Evolutionary conservation across 1,139 yeast species (phyloP).

Genomic region (Candida smagusa): DNA sequence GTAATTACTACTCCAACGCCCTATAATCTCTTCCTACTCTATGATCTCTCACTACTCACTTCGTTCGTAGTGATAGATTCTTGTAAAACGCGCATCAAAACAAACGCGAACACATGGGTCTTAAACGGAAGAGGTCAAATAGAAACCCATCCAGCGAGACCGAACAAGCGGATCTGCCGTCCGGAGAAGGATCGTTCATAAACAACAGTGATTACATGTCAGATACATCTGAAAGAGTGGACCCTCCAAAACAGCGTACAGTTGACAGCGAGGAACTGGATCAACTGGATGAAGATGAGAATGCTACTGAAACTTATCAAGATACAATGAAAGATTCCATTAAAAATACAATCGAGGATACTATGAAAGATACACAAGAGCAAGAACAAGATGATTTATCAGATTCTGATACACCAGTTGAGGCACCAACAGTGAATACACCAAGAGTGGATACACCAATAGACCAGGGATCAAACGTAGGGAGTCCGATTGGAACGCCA

Average conservation of each 20-base stretch:
- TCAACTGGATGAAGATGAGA: background rate
- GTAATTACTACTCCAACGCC: no score
- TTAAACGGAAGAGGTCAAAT: slow-evolving; percentile 12
- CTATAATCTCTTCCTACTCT: no score
- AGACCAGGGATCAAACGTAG: no score
- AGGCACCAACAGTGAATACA: no score
- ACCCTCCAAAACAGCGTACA: no score
- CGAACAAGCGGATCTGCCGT: slow-evolving; percentile 6
- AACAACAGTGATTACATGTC: slow-evolving; percentile 38
- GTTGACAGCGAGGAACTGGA: background rate
- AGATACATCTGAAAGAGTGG: slow-evolving; percentile 2
- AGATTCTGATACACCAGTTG: no score
- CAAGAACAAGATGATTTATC: slow-evolving; percentile 3
- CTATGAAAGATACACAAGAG: background rate
- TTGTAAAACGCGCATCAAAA: no score
- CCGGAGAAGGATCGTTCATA: slow-evolving; percentile 28
- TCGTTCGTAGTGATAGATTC: no score
- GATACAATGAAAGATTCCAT: background rate
- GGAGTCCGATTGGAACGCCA: no score
- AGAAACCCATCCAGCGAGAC: slow-evolving; percentile 12
- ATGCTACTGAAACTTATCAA: background rate
- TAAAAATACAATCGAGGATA: background rate
- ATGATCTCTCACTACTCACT: no score
- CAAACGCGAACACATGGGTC: slow-evolving; percentile 8
- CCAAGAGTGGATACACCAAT: no score